Conservation (phyloP, 1,284 basidiomycete genomes). For the Puccinia brachypodii region DNA sequence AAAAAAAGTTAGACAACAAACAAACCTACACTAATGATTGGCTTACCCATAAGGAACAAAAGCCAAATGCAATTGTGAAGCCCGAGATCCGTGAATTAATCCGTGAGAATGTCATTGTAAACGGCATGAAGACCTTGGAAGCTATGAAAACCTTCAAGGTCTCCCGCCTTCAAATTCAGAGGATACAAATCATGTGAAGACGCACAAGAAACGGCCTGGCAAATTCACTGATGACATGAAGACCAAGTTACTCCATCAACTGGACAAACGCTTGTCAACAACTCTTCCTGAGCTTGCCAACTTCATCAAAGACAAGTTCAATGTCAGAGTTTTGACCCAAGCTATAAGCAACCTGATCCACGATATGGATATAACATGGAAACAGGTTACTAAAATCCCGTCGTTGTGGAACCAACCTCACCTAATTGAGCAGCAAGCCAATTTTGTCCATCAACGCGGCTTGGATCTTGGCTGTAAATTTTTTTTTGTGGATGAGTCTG, state of each 20-base stretch:
- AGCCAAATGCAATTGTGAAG: too few relatives aligned
- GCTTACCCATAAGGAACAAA: too few relatives aligned
- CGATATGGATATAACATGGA: slow-evolving; percentile 4
- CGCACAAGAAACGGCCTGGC: neutral
- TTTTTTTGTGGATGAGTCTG: slow-evolving; percentile 2
- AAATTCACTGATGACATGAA: neutral
- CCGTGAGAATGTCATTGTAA: neutral
- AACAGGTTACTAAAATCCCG: neutral
- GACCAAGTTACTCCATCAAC: neutral
- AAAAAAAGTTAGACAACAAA: too few relatives aligned
- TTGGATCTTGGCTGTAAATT: neutral
- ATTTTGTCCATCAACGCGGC: neutral
- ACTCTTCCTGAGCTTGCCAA: neutral
- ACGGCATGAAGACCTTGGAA: neutral
- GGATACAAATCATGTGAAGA: neutral
- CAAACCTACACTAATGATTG: neutral
- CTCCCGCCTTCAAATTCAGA: neutral
- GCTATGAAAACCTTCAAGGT: slow-evolving; percentile 4
- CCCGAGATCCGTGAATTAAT: neutral
- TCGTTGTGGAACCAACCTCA: neutral
- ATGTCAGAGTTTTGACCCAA: neutral
- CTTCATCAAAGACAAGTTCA: neutral
- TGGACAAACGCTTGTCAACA: neutral
- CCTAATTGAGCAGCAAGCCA: neutral
- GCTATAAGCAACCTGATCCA: slow-evolving; percentile 3